These are phyloP conservation scores for Passiflora organensis DNA, from an alignment of 345 rosid genomes.

Conservation along the genomic window DNA sequence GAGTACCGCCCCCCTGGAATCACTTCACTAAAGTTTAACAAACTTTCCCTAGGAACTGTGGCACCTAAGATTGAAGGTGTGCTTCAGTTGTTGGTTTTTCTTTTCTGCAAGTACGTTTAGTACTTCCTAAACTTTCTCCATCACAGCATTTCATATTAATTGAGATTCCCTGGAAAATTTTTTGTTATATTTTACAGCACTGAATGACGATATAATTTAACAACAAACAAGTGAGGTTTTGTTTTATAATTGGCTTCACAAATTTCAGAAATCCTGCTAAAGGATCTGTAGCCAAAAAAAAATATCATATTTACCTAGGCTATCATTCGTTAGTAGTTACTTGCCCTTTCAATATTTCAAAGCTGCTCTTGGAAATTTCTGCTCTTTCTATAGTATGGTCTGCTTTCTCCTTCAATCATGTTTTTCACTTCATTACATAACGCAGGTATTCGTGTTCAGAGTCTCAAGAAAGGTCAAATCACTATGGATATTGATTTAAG, in stretches of 20 bases:
- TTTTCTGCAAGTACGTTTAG: not conserved
- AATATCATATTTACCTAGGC: no score
- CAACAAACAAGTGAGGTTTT: not conserved
- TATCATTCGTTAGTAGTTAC: no score
- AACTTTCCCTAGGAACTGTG: constrained; percentile 85
- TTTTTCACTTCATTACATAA: constrained; percentile 8
- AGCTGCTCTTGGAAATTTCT: no score
- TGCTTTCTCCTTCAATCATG: not conserved
- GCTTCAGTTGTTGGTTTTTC: constrained; percentile 4
- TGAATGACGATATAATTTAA: not conserved
- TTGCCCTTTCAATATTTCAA: no score
- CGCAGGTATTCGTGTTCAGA: constrained; percentile 96
- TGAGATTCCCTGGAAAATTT: not conserved
- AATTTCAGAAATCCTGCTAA: not conserved
- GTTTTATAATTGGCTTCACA: not conserved
- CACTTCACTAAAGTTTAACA: constrained; percentile 82
- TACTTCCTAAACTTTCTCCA: not conserved
- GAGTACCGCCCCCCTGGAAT: constrained; percentile 96
- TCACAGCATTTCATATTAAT: not conserved
- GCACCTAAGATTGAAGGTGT: constrained; percentile 99
- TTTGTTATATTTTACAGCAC: no score
- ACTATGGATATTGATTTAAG: constrained; percentile 95
- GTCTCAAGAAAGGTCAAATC: constrained; percentile 91
- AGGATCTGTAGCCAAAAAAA: no score
- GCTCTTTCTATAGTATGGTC: not conserved